Conservation (phyloP, 2,329 filamentous ascomycete genomes). For the Eutypa lata region DNA sequence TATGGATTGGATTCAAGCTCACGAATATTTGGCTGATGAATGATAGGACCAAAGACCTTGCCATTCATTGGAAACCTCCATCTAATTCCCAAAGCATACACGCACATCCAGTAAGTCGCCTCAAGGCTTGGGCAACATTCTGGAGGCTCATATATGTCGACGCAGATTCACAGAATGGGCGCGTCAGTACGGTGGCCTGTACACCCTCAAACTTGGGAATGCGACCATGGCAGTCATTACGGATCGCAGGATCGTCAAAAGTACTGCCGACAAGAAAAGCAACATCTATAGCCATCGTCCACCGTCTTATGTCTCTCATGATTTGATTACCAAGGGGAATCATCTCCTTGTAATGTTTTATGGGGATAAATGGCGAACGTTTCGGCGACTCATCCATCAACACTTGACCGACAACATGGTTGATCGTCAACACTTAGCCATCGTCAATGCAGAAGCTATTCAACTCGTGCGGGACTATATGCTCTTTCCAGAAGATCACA, state of each 20-base stretch:
- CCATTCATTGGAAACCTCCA: conserved; percentile 12
- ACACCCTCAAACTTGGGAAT: conserved; percentile 20
- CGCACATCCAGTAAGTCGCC: background rate
- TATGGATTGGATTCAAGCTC: background rate
- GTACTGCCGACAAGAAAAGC: conserved; percentile 39
- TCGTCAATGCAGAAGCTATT: conserved; percentile 45
- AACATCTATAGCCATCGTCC: conserved; percentile 41
- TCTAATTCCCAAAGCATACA: conserved; percentile 7
- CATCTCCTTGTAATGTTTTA: conserved; percentile 43
- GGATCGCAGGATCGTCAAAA: conserved; percentile 6
- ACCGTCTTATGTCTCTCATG: conserved; percentile 34
- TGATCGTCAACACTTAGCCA: conserved; percentile 34
- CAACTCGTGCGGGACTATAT: conserved; percentile 46
- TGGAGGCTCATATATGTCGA: background rate
- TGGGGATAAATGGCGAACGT: conserved; percentile 39
- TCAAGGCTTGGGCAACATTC: no score
- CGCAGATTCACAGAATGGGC: conserved; percentile 41
- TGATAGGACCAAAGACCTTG: conserved; percentile 7
- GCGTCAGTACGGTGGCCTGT: conserved; percentile 14
- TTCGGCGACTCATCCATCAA: conserved; percentile 44
- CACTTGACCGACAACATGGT: conserved; percentile 41
- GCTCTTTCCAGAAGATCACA: conserved; percentile 36
- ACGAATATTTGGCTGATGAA: background rate
- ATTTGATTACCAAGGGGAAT: conserved; percentile 43
- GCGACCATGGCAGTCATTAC: conserved; percentile 30